Conservation (phyloP, 1,284 basidiomycete genomes). For the Amylostereum chailletii region DNA sequence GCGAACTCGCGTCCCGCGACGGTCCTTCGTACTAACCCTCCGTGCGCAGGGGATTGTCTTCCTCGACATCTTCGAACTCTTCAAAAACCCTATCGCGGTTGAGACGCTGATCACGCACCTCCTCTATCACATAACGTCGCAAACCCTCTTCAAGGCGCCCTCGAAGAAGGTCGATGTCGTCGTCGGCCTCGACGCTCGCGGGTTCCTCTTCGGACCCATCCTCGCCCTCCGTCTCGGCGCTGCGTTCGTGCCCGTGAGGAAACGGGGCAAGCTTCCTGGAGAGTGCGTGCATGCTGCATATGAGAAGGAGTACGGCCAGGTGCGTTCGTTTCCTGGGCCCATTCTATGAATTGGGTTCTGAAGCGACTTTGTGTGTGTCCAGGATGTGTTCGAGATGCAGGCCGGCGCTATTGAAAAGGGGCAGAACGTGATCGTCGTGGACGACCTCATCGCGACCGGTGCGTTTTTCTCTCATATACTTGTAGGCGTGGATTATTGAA, state of each 20-base stretch:
- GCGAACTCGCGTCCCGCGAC: constrained; percentile 4
- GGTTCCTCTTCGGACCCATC: constrained; percentile 92
- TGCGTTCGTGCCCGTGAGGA: constrained; percentile 94
- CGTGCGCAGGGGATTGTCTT: constrained; percentile 63
- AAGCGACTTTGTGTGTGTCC: constrained; percentile 5
- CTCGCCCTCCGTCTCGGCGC: constrained; percentile 89
- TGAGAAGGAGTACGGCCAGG: constrained; percentile 89
- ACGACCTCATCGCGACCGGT: constrained; percentile 98
- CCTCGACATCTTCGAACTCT: constrained; percentile 87
- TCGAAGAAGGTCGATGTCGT: constrained; percentile 84
- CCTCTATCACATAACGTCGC: constrained; percentile 77
- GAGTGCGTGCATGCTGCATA: constrained; percentile 72
- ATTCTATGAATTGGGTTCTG: not conserved
- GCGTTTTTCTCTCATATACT: constrained; percentile 11
- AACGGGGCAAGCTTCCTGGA: constrained; percentile 92
- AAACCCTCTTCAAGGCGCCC: constrained; percentile 54
- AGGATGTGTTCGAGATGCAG: constrained; percentile 97
- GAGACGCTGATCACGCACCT: constrained; percentile 91
- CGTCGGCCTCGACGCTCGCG: constrained; percentile 93
- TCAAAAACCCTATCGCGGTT: constrained; percentile 77
- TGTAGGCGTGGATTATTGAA: constrained; percentile 3
- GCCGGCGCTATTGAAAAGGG: constrained; percentile 75
- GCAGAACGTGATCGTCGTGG: constrained; percentile 83
- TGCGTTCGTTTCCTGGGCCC: constrained; percentile 27
- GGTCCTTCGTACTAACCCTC: not conserved